phyloP scores from a whole-genome alignment of 2,329 filamentous ascomycete species.

The Colletotrichum salicis region DNA sequence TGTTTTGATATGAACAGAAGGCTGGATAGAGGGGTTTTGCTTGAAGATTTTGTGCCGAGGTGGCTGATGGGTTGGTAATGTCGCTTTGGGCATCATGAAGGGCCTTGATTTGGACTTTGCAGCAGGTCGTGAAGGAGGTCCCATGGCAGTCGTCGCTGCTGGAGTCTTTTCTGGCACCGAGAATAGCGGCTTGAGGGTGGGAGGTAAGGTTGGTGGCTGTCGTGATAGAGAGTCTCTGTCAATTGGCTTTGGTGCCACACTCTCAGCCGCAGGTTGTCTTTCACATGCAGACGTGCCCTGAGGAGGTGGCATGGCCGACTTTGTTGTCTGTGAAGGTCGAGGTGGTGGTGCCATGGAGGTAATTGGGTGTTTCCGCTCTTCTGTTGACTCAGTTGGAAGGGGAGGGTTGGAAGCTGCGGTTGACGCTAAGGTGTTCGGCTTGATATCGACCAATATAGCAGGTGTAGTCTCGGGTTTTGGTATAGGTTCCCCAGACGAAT shows the following conservation, averaged over 20 bases:
- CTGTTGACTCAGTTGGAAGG: background rate
- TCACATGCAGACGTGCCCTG: background rate
- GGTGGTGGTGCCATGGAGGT: constrained; percentile 11
- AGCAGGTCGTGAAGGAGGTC: background rate
- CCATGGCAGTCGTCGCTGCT: background rate
- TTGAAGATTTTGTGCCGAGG: constrained; percentile 11
- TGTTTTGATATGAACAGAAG: background rate
- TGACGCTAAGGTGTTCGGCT: constrained; percentile 19
- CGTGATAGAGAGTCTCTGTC: background rate
- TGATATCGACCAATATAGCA: background rate
- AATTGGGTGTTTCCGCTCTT: background rate
- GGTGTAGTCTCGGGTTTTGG: background rate
- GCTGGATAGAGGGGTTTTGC: background rate
- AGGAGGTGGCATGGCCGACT: background rate
- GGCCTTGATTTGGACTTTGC: constrained; percentile 22
- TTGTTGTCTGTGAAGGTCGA: background rate
- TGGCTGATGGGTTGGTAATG: background rate
- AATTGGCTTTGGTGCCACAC: background rate
- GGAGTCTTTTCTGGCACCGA: background rate
- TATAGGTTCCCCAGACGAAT: constrained; percentile 25
- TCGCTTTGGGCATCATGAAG: constrained; percentile 29
- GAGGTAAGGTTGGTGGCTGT: background rate
- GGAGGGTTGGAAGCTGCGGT: background rate
- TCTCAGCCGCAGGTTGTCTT: background rate
- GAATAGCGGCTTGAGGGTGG: background rate